Evolutionary conservation across 2,329 filamentous ascomycete genomes (phyloP), one percentile per base, ranked within the genome.

Genomic region (Ceratocystis cacaofunesta): DNA sequence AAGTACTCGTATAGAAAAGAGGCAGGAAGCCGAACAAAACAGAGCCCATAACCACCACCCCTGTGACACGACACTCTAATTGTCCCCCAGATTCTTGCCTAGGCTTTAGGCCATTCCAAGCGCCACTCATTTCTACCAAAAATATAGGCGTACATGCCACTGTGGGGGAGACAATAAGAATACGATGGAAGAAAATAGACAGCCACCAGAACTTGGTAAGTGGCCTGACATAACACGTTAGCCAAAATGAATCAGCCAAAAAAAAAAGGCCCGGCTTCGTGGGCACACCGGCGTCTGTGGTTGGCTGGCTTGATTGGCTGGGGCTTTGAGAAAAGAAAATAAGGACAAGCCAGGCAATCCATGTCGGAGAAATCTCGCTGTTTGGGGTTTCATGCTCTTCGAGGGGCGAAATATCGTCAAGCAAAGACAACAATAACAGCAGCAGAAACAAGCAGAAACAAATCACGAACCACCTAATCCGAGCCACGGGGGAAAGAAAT

Each of bases 301-400:
- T 57, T 57, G 52, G 28, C 28, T 28, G 15, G 17, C 25, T 32
- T 61, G 17, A 43, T 22, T 36, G 30, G 28, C 55, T 22, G 10
- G 28, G 8, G 30, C 15, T 30, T 7, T 19, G 36, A 41, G 36
- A 30, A 22, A 61, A 22, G 5, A 30, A 8, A 8, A 10, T 15
- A 36, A 10, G 57, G 30, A n/a, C 19, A 58, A 43, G 15, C n/a
- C 60, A 43, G 32, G 22, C 25, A 57, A 60, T 25, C 25, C 44
- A 57, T 30, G 25, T 64, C 62, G 50, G 50, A 28, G 62, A 60
- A 58, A 64, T 64, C 62, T 64, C 46, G 62, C 62, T 58, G 55
- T 64, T 44, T 43, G 30, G 19, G 19, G 17, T 28, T 8, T 50
- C 46, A 50, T n/a, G 46, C 32, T 10, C 32, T 36, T 30, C 5